Percentiles rank a stretch among this genome's conserved stretches.
Conservation (phyloP, 2,329 filamentous ascomycete species). For the Aspergillus uvarum region DNA sequence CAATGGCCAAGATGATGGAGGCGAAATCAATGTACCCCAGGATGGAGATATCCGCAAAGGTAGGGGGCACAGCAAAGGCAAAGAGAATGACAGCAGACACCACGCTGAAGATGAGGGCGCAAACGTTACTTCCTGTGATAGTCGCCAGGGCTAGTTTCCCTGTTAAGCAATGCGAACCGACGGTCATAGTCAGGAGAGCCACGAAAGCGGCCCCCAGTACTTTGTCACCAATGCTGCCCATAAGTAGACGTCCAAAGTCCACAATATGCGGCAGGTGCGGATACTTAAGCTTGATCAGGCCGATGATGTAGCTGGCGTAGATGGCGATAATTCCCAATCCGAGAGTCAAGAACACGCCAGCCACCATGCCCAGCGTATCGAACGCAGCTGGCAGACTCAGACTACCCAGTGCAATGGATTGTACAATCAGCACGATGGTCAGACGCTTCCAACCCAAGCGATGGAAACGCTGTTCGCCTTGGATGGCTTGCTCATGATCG, state of each 20-base stretch:
- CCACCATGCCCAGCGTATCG: constrained; percentile 46
- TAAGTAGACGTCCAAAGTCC: constrained; percentile 44
- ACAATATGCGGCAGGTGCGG: constrained; percentile 45
- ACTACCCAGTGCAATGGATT: constrained; percentile 50
- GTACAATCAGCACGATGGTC: constrained; percentile 50
- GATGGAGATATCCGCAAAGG: constrained; percentile 34
- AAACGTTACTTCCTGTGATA: constrained; percentile 40
- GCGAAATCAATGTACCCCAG: constrained; percentile 35
- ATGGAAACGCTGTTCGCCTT: no score
- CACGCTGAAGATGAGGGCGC: constrained; percentile 41
- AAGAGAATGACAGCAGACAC: constrained; percentile 42
- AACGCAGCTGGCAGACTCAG: constrained; percentile 47
- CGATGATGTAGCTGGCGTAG: constrained; percentile 43
- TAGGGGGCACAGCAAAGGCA: constrained; percentile 31
- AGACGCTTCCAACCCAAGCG: constrained; percentile 49
- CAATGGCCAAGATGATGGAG: constrained; percentile 33
- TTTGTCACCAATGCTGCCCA: constrained; percentile 43
- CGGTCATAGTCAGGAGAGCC: constrained; percentile 42
- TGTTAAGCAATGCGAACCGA: constrained; percentile 47
- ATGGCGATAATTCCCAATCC: constrained; percentile 41
- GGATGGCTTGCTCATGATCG: no score
- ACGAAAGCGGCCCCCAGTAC: constrained; percentile 44
- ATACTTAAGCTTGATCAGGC: constrained; percentile 36
- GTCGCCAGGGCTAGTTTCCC: constrained; percentile 47
- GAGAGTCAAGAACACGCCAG: constrained; percentile 44